A percentile compares a stretch with the other conserved stretches of the same genome.
These are phyloP conservation scores for Podila horticola DNA, from an alignment of 192 early-diverging fungal genomes.

Conservation along the genomic window DNA sequence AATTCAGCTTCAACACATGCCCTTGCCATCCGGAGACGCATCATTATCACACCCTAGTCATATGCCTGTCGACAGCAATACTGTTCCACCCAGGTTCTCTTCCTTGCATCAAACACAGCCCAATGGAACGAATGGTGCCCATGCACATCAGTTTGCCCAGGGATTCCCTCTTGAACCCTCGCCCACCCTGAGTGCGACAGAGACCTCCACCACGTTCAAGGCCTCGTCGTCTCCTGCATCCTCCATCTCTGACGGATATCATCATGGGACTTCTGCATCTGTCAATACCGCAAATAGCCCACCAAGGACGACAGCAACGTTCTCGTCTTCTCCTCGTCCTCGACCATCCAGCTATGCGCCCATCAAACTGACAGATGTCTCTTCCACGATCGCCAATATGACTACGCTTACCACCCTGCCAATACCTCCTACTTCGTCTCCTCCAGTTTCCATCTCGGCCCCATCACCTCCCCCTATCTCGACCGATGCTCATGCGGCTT, in stretches of 20 bases:
- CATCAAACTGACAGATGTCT: constrained; percentile 36
- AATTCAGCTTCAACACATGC: neutral
- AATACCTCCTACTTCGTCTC: constrained; percentile 23
- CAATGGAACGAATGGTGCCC: neutral
- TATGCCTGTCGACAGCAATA: constrained; percentile 3
- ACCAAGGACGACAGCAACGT: constrained; percentile 13
- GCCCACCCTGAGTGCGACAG: constrained; percentile 26
- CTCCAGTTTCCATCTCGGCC: neutral
- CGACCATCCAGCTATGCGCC: constrained; percentile 49
- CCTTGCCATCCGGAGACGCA: too few species aligned
- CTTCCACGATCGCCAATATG: constrained; percentile 40
- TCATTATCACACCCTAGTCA: neutral
- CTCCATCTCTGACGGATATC: constrained; percentile 18
- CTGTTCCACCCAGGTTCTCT: neutral
- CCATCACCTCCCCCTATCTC: neutral
- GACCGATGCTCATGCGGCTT: neutral
- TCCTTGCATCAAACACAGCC: neutral
- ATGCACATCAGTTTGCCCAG: neutral
- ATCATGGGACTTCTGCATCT: constrained; percentile 16
- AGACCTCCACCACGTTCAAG: constrained; percentile 17
- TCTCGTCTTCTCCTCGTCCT: constrained; percentile 14
- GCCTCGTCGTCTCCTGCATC: constrained; percentile 31
- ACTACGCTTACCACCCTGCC: constrained; percentile 32
- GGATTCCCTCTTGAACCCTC: constrained; percentile 27
- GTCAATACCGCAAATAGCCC: constrained; percentile 16